Base-by-base conservation (phyloP, 306 rosid genomes). In the Medicago lupulina region DNA sequence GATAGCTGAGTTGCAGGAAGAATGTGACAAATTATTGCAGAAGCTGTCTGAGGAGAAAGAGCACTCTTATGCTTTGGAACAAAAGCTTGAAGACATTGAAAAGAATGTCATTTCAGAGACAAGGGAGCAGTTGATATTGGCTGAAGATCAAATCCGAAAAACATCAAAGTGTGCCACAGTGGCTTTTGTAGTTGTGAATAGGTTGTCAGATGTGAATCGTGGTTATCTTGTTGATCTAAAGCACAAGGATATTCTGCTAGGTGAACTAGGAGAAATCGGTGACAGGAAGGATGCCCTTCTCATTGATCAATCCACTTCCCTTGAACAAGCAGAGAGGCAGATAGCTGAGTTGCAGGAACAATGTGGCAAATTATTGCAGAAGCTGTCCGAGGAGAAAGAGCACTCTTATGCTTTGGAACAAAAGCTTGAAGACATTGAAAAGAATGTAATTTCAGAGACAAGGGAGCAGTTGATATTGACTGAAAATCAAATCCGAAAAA, bases 141-240 rank as follows among this genome's bases (percentile, higher is more conserved):
- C 85, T 39, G 89, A 85, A 86, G 87, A 83, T 65, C 84, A 81
- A 34, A 71, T 86, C 15, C 81, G 78, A 59, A 86, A 77, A 64
- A 76, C 90, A 50, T 92, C 97, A 76, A 80, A 39, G 41, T 91
- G 98, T 80, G 91, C 98, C 63, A 88, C 90, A 28, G 89, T 73
- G 60, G 98, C 90, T 63, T 90, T 90, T 77, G 76, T 94, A 23
- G 68, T 87, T 69, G 95, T 91, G 73, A 89, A 91, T 72, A 84
- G 95, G 75, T 65, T 94, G 73, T 88, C 96, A 18, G 97, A 94
- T 74, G 75, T 71, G 84, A 91, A 86, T 79, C 74, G 36, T 74
- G 67, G 75, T 77, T 76, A 85, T 74, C 76, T 76, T 61, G 86
- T 78, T 73, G 93, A 85, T 77, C 70, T 87, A 63, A 74, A 82